phyloP scores from a whole-genome alignment of 1,284 basidiomycete genomes.

The Trichosporon sp. region DNA sequence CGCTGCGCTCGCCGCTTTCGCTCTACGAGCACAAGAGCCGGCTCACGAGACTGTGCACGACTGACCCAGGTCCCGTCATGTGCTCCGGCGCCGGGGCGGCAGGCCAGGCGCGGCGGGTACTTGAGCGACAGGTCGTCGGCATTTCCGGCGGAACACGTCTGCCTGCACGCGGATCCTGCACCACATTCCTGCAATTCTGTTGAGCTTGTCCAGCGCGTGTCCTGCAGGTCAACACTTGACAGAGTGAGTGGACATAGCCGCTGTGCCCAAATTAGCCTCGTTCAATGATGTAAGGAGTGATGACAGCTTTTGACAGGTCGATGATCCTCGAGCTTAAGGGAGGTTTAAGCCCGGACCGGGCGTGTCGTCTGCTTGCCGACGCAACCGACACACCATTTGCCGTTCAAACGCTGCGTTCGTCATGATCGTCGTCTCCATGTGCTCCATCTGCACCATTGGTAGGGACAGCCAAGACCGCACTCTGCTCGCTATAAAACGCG shows the following conservation, averaged over 20 bases:
- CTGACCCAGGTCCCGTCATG: background rate
- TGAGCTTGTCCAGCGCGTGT: background rate
- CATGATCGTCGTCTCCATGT: background rate
- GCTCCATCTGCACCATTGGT: background rate
- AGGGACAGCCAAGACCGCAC: background rate
- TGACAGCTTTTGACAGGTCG: background rate
- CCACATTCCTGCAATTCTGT: background rate
- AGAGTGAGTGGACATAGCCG: background rate
- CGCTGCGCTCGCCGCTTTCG: background rate
- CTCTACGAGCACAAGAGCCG: background rate
- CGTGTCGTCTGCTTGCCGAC: background rate
- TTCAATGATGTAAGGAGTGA: background rate
- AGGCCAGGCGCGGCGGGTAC: background rate
- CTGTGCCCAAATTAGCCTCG: background rate
- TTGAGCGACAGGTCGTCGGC: background rate
- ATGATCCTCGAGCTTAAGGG: background rate
- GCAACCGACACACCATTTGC: background rate
- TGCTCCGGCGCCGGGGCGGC: background rate
- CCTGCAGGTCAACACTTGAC: background rate
- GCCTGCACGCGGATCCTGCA: background rate
- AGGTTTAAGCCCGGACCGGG: background rate
- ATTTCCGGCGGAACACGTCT: background rate
- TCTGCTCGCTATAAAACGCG: background rate
- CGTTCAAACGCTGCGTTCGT: background rate
- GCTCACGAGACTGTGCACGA: background rate